Conservation (phyloP, 805 yeast species). For the Metschnikowia vanudenii region DNA sequence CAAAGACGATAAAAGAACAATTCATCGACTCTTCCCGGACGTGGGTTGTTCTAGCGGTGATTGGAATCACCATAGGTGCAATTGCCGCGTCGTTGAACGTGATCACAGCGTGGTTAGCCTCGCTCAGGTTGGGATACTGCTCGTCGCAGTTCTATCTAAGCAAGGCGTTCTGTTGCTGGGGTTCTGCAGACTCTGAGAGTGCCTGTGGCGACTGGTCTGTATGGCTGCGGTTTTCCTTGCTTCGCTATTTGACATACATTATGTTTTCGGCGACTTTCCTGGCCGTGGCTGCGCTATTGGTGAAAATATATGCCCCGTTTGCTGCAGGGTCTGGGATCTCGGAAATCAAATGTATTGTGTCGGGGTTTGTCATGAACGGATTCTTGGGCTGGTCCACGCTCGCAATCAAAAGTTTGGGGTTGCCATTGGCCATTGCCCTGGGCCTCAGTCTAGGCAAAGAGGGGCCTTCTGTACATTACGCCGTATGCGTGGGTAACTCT, state of each 20-base stretch:
- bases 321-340: slow-evolving; percentile 99
- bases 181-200: slow-evolving; percentile 28
- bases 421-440: slow-evolving; percentile 89
- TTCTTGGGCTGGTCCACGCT: slow-evolving; percentile 75
- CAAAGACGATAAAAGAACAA: slow-evolving; percentile 24
- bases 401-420: slow-evolving; percentile 68
- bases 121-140: slow-evolving; percentile 79
- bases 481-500: slow-evolving; percentile 92
- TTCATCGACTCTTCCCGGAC: slow-evolving; percentile 45
- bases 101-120: slow-evolving; percentile 83
- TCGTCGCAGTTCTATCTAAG: slow-evolving; percentile 64
- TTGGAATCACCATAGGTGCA: slow-evolving; percentile 76
- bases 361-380: slow-evolving; percentile 80
- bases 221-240: slow-evolving; percentile 51
- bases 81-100: slow-evolving; percentile 82
- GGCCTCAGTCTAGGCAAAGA: slow-evolving; percentile 96
- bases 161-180: slow-evolving; percentile 81
- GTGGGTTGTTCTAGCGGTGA: slow-evolving; percentile 72
- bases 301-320: slow-evolving; percentile 70
- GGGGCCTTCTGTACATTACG: slow-evolving; percentile 98
- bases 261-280: slow-evolving; percentile 61
- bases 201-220: slow-evolving; percentile 65
- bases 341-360: slow-evolving; percentile 90
- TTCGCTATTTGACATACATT: slow-evolving; percentile 60
- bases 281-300: slow-evolving; percentile 62